phyloP scores from a whole-genome alignment of 2,329 filamentous ascomycete species.

The Orbilia blumenaviensis region DNA sequence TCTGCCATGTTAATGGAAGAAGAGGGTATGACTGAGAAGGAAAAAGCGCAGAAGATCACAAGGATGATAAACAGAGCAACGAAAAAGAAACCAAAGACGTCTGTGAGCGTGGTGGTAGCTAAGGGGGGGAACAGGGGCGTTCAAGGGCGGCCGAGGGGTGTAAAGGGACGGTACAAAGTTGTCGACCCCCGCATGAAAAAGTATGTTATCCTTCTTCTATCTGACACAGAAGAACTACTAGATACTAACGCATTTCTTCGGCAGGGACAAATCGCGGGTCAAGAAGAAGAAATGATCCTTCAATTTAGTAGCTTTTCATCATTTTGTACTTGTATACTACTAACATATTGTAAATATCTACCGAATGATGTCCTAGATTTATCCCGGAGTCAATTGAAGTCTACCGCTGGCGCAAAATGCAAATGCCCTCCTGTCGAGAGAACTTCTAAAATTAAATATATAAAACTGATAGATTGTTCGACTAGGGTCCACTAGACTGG shows the following conservation, averaged over 20 bases:
- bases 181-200: slow-evolving; percentile 96
- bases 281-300: slow-evolving; percentile 73
- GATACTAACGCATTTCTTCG: slow-evolving; percentile 65
- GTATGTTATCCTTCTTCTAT: slow-evolving; percentile 68
- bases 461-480: too few species aligned
- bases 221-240: not conserved
- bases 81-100: slow-evolving; percentile 84
- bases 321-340: not conserved
- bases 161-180: slow-evolving; percentile 97
- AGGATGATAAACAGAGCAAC: slow-evolving; percentile 82
- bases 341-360: not conserved
- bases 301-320: not conserved
- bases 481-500: too few species aligned
- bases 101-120: slow-evolving; percentile 89
- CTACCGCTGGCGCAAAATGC: too few species aligned
- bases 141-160: slow-evolving; percentile 84
- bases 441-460: too few species aligned
- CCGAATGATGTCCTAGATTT: too few species aligned
- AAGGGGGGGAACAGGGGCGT: slow-evolving; percentile 84
- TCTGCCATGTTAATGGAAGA: slow-evolving; percentile 87
- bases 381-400: too few species aligned
- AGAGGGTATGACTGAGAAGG: slow-evolving; percentile 92
- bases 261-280: slow-evolving; percentile 74
- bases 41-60: slow-evolving; percentile 86
- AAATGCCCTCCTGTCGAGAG: too few species aligned